These are phyloP conservation scores for Clarireedia monteithiana DNA, from an alignment of 2,329 filamentous ascomycete species.

Conservation along the genomic window DNA sequence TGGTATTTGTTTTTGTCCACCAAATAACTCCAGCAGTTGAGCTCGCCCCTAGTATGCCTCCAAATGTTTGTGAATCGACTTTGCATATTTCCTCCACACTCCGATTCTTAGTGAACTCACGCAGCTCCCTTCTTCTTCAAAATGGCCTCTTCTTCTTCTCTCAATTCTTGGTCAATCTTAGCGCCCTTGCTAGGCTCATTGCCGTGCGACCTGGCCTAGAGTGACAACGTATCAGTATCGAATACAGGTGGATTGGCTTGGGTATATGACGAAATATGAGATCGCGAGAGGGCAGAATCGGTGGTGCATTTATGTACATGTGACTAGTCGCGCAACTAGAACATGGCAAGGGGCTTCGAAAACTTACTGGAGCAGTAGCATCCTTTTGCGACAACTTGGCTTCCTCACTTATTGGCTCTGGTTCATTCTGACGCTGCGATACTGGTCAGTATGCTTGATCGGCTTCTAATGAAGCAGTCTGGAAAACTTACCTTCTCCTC, in stretches of 20 bases:
- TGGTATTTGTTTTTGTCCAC: background rate
- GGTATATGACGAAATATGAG: background rate
- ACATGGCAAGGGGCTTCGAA: slow-evolving; percentile 4
- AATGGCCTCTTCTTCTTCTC: slow-evolving; percentile 59
- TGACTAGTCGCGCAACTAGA: background rate
- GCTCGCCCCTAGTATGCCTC: background rate
- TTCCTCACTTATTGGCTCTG: slow-evolving; percentile 33
- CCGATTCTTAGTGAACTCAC: slow-evolving; percentile 17
- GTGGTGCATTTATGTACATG: background rate
- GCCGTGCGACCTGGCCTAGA: slow-evolving; percentile 54
- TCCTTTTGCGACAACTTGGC: slow-evolving; percentile 34
- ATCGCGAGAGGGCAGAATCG: background rate
- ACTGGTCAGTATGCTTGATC: background rate
- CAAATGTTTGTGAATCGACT: background rate
- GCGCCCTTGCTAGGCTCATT: slow-evolving; percentile 68
- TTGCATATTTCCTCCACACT: slow-evolving; percentile 1
- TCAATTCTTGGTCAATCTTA: slow-evolving; percentile 61
- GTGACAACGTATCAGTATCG: background rate
- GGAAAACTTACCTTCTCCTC: slow-evolving; percentile 42
- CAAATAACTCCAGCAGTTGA: background rate
- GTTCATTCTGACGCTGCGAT: slow-evolving; percentile 33
- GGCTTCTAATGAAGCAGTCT: background rate
- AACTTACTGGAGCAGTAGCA: slow-evolving; percentile 48
- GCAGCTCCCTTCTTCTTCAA: slow-evolving; percentile 51
- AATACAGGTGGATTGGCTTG: background rate